Percentiles rank a stretch among this genome's conserved stretches.
Conservation (phyloP, 2,329 filamentous ascomycete genomes). For the Colletotrichum sp. region DNA sequence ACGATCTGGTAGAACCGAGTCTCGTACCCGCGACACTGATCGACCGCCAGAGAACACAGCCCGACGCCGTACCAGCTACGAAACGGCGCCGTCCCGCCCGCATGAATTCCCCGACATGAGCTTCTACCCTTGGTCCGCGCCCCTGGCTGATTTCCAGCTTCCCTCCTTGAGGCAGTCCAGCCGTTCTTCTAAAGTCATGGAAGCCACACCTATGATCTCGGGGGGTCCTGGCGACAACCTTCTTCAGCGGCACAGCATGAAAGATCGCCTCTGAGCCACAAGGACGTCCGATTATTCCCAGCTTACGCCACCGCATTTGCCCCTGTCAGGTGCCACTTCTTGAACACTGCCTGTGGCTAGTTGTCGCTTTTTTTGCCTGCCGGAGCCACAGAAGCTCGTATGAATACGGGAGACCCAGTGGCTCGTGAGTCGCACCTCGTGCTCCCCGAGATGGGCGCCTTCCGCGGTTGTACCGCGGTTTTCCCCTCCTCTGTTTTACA, state of each 20-base stretch:
- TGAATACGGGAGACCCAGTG: not conserved
- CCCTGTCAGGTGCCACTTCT: not conserved
- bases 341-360: conserved; percentile 9
- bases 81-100: conserved; percentile 7
- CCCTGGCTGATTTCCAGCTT: not conserved
- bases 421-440: conserved; percentile 18
- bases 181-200: not conserved
- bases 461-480: not conserved
- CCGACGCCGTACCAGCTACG: conserved; percentile 14
- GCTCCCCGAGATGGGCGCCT: not conserved
- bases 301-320: conserved; percentile 7
- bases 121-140: not conserved
- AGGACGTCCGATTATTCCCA: conserved; percentile 2
- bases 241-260: conserved; percentile 10
- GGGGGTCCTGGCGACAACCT: not conserved
- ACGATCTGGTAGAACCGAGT: conserved; percentile 19
- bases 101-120: conserved; percentile 9
- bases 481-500: not conserved
- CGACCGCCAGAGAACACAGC: conserved; percentile 1
- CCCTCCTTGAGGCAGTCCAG: not conserved
- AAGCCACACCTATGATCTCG: not conserved
- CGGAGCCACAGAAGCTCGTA: not conserved
- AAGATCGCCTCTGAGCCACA: conserved; percentile 22
- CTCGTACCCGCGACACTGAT: conserved; percentile 19
- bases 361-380: not conserved